Evolutionary conservation across 2,329 filamentous ascomycete genomes (phyloP).

Genomic region (Penicillium sp.): DNA sequence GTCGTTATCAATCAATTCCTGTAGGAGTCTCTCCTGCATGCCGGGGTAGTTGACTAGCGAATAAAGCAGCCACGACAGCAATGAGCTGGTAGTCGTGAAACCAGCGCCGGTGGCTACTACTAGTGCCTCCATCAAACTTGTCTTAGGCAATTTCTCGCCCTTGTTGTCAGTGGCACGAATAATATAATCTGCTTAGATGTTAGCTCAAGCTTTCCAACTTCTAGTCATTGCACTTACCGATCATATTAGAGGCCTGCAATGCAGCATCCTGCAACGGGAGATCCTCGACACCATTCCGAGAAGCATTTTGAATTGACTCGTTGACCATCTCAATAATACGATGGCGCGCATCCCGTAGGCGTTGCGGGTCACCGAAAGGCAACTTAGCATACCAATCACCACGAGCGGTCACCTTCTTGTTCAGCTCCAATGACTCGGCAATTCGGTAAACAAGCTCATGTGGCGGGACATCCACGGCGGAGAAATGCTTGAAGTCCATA

Average conservation of each 20-base stretch:
- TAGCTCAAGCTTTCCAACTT: neutral
- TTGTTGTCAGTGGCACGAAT: slow-evolving; percentile 45
- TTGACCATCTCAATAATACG: slow-evolving; percentile 22
- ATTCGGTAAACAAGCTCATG: slow-evolving; percentile 56
- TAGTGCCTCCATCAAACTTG: slow-evolving; percentile 39
- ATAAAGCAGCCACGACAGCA: slow-evolving; percentile 61
- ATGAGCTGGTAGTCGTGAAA: slow-evolving; percentile 61
- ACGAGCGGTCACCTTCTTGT: slow-evolving; percentile 58
- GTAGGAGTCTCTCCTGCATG: slow-evolving; percentile 58
- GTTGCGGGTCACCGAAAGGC: slow-evolving; percentile 58
- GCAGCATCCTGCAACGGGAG: slow-evolving; percentile 23
- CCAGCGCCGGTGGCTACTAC: slow-evolving; percentile 59
- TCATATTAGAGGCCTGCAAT: slow-evolving; percentile 21
- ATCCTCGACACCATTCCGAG: slow-evolving; percentile 18
- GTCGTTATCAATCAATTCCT: slow-evolving; percentile 57
- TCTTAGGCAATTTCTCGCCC: slow-evolving; percentile 22
- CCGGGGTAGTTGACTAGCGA: slow-evolving; percentile 55
- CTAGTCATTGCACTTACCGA: slow-evolving; percentile 13
- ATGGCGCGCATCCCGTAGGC: slow-evolving; percentile 33
- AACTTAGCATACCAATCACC: slow-evolving; percentile 58
- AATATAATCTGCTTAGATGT: slow-evolving; percentile 48
- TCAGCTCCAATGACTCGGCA: slow-evolving; percentile 54
- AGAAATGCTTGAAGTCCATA: slow-evolving; percentile 49
- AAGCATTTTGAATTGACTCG: slow-evolving; percentile 21
- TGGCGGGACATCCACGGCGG: slow-evolving; percentile 45